Evolutionary conservation across 345 rosid species (phyloP).

Genomic region (Acer saccharum): DNA sequence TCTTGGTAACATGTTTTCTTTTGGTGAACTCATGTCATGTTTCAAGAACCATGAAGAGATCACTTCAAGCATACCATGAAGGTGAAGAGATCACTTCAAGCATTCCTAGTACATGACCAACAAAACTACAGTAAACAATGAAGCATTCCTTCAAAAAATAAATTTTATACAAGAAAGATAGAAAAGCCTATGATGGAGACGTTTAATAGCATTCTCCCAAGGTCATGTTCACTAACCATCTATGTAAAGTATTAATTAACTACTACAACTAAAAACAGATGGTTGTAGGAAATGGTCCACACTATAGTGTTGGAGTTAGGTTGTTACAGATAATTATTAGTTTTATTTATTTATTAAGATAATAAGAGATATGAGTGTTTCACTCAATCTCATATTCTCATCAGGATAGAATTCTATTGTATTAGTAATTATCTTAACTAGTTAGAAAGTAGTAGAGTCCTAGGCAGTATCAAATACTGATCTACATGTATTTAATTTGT

Average conservation of each 20-base stretch:
- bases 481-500: too few relatives aligned
- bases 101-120: not conserved
- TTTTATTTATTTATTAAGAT: too few relatives aligned
- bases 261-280: not conserved
- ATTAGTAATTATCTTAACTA: too few relatives aligned
- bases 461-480: too few relatives aligned
- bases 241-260: not conserved
- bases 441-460: too few relatives aligned
- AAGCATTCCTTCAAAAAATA: not conserved
- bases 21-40: not conserved
- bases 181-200: not conserved
- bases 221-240: not conserved
- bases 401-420: too few relatives aligned
- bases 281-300: not conserved
- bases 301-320: too few relatives aligned
- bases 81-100: not conserved
- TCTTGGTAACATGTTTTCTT: not conserved
- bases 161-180: not conserved
- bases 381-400: too few relatives aligned
- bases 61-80: not conserved
- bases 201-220: not conserved
- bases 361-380: too few relatives aligned
- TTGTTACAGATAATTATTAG: too few relatives aligned
- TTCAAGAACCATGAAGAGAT: not conserved
- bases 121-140: slow-evolving; percentile 5